Evolutionary conservation across 2,329 filamentous ascomycete species (phyloP).

Genomic region (Clonostachys solani): DNA sequence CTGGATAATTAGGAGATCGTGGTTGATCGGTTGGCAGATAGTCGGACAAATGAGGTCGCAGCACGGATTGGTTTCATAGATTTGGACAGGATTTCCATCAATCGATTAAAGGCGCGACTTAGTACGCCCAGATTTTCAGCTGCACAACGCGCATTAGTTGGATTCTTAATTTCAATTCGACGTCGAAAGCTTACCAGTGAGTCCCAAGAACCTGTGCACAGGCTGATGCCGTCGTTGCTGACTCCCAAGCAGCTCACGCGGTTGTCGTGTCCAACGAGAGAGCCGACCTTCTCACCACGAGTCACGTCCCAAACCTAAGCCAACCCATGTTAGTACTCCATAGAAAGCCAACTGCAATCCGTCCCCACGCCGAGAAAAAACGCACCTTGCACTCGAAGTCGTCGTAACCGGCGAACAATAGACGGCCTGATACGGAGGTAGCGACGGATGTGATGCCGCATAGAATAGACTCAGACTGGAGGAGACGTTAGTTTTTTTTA

Average conservation of each 20-base stretch:
- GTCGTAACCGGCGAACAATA: slow-evolving; percentile 96
- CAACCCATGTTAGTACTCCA: slow-evolving; percentile 2
- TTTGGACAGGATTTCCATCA: not conserved
- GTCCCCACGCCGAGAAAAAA: not conserved
- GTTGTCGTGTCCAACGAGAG: slow-evolving; percentile 95
- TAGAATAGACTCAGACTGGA: slow-evolving; percentile 89
- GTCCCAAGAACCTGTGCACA: slow-evolving; percentile 99
- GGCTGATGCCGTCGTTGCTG: slow-evolving; percentile 97
- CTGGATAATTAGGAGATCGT: slow-evolving; percentile 10
- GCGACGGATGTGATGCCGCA: slow-evolving; percentile 98
- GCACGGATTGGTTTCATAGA: slow-evolving; percentile 1
- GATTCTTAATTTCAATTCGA: not conserved
- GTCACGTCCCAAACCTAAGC: slow-evolving; percentile 93
- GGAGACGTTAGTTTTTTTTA: slow-evolving; percentile 8
- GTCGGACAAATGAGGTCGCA: not conserved
- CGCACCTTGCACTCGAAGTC: slow-evolving; percentile 99
- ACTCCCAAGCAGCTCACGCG: slow-evolving; percentile 97
- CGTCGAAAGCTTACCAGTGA: slow-evolving; percentile 70
- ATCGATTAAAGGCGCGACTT: slow-evolving; percentile 21
- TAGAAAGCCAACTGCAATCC: slow-evolving; percentile 4
- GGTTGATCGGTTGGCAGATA: not conserved
- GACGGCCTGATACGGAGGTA: slow-evolving; percentile 91
- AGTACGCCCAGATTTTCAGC: slow-evolving; percentile 89
- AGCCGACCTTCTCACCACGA: slow-evolving; percentile 94
- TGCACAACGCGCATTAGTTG: slow-evolving; percentile 21